Conservation (phyloP, 2,329 filamentous ascomycete genomes). For the Leptographium lundbergii region DNA sequence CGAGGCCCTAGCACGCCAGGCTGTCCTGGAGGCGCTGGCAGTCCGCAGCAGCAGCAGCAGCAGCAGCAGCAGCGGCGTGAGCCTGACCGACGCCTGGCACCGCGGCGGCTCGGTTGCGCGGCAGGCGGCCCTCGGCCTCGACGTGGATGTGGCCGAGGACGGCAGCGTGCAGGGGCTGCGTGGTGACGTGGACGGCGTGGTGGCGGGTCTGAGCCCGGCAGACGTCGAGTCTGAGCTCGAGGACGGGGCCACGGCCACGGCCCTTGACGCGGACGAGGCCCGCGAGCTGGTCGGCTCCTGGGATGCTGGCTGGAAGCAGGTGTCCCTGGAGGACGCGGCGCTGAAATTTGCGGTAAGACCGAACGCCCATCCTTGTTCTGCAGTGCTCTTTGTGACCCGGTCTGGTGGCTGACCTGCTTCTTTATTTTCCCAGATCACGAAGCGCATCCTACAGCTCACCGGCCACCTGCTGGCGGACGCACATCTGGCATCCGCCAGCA, state of each 20-base stretch:
- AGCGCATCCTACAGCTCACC: conserved; percentile 71
- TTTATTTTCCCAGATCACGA: conserved; percentile 51
- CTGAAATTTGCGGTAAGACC: conserved; percentile 58
- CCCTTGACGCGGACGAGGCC: conserved; percentile 25
- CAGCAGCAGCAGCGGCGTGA: conserved; percentile 12
- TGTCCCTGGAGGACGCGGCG: conserved; percentile 41
- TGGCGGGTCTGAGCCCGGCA: conserved; percentile 13
- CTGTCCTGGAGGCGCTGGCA: conserved; percentile 38
- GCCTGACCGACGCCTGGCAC: conserved; percentile 17
- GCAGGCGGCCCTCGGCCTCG: conserved; percentile 20
- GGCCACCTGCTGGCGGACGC: conserved; percentile 63
- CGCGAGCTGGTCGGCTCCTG: conserved; percentile 29
- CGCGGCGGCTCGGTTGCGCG: conserved; percentile 22
- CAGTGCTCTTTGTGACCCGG: conserved; percentile 18
- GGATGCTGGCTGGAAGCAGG: conserved; percentile 43
- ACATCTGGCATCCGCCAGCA: conserved; percentile 43
- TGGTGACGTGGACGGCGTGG: conserved; percentile 20
- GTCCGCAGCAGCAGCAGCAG: conserved; percentile 18
- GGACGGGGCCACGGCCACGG: not conserved
- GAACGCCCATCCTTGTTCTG: too few relatives aligned
- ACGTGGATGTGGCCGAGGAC: conserved; percentile 25
- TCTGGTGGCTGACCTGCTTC: not conserved
- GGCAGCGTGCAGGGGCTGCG: conserved; percentile 22
- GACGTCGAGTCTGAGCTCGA: not conserved
- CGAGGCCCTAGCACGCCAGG: conserved; percentile 35